phyloP scores from a whole-genome alignment of 257 asterid genomes.

The Galeopsis tetrahit region DNA sequence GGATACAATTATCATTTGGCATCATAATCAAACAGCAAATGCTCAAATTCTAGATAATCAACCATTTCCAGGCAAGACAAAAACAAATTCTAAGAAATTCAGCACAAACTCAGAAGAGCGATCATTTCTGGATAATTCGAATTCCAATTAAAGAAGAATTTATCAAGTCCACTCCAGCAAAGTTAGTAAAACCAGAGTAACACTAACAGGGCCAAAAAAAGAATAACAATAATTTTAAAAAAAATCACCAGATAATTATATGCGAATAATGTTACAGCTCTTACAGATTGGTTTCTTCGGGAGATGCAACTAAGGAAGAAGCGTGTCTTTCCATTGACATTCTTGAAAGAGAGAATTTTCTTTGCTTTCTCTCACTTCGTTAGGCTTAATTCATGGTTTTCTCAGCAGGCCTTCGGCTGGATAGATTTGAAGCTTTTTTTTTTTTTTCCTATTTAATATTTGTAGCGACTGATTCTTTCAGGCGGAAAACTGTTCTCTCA shows the following conservation, averaged over 20 bases:
- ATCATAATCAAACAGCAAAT: neutral
- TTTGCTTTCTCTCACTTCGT: conserved; percentile 1
- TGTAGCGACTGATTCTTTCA: conserved; percentile 13
- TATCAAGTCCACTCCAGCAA: conserved; percentile 27
- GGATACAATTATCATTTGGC: conserved; percentile 6
- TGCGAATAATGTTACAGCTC: neutral
- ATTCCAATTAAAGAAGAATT: conserved; percentile 29
- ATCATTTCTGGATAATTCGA: conserved; percentile 21
- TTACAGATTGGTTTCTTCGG: conserved; percentile 67
- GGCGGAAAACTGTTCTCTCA: conserved; percentile 27
- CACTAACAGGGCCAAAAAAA: neutral
- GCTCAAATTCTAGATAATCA: conserved; percentile 6
- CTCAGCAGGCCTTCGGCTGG: conserved; percentile 21
- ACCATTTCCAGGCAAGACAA: conserved; percentile 24
- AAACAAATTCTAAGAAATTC: neutral
- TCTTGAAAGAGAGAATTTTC: conserved; percentile 11
- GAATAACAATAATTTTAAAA: neutral
- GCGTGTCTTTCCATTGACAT: conserved; percentile 63
- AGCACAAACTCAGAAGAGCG: neutral
- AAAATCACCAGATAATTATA: neutral
- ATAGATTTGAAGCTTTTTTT: conserved; percentile 25
- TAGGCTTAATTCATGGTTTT: conserved; percentile 31
- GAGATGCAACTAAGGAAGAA: conserved; percentile 48
- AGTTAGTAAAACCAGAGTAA: conserved; percentile 10
- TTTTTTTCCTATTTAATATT: neutral